Base-by-base conservation (phyloP, 768 basidiomycete species). In the Steccherinum ochraceum region DNA sequence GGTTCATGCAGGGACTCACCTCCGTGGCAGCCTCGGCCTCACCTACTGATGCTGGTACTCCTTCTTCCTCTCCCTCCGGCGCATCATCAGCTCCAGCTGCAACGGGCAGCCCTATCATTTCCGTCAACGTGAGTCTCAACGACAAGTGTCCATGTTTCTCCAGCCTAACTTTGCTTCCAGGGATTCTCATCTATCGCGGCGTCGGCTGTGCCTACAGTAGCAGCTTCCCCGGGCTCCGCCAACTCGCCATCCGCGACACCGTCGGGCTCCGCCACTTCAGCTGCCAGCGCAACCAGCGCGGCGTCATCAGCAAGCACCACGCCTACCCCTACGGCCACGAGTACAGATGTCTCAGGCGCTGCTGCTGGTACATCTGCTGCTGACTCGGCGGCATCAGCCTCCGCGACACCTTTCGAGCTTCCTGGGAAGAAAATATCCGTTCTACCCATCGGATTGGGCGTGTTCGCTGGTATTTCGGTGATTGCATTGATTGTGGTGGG, bases 391-490 rank as follows among this genome's bases (percentile, higher is more conserved):
- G 56, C 67, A 24, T 57, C 71, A 21, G 54, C 54, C 21, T 56
- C 59, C 2, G 58, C 60, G 7, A 65, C 70, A 2, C 64, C 74
- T 3, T 87, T 89, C 65, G 58, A 69, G 24, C 68, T 90, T 30
- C 90, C 90, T 11, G 90, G 90, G 19, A 86, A 80, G 69, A 73
- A 76, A 51, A 58, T 92, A 16, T 77, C 80, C 40, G 89, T 92
- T 3, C 73, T 91, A 26, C 90, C 90, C 0, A 82, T 93, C 56
- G 90, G 90, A 56, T 75, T 93, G 40, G 87, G 85, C 47, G 77
- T 93, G 10, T 92, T 88, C 61, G 88, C 84, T 43, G 90, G 89
- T 55, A 84, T 95, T 52, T 89, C 89, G 24, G 85, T 85, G 5
- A 84, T 93, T 58, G 86, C 86, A 16, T 65, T 95, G 57, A 81